Percentiles rank a stretch among this genome's conserved stretches.
Evolutionary conservation across 2,329 filamentous ascomycete genomes (phyloP).

Genomic region (Aspergillus nomiae): DNA sequence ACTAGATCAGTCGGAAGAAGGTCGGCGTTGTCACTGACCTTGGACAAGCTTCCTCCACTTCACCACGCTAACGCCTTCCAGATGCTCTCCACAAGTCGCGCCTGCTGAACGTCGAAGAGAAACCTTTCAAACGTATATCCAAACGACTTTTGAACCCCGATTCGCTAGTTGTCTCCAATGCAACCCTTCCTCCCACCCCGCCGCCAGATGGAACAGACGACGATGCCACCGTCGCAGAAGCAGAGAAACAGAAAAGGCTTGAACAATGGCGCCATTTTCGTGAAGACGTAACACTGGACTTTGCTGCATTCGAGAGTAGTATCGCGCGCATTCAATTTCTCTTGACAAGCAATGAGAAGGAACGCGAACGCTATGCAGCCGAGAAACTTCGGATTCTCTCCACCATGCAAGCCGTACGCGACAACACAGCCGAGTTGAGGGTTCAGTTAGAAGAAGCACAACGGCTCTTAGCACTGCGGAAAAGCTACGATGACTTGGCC

Average conservation of each 20-base stretch:
- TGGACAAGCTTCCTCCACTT: conserved; percentile 6
- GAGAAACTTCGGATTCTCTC: conserved; percentile 78
- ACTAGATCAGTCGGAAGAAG: conserved; percentile 68
- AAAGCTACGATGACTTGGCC: conserved; percentile 83
- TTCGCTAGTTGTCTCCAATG: conserved; percentile 61
- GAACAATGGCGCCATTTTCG: conserved; percentile 69
- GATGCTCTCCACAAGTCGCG: conserved; percentile 85
- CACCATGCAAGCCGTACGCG: conserved; percentile 75
- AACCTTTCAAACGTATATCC: conserved; percentile 85
- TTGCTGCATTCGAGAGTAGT: conserved; percentile 82
- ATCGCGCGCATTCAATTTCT: conserved; percentile 88
- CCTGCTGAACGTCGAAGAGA: conserved; percentile 86
- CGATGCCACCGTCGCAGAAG: conserved; percentile 48
- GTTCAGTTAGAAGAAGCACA: conserved; percentile 76
- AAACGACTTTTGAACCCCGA: conserved; percentile 74
- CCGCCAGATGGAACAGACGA: conserved; percentile 61
- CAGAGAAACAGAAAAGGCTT: conserved; percentile 52
- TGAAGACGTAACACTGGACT: conserved; percentile 84
- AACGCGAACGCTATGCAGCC: conserved; percentile 78
- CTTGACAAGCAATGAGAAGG: conserved; percentile 75
- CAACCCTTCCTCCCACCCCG: conserved; percentile 64
- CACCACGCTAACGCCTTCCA: conserved; percentile 34
- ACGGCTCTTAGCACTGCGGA: conserved; percentile 73
- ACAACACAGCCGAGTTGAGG: conserved; percentile 72
- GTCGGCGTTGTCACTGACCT: conserved; percentile 24